Percentiles rank a stretch among this genome's conserved stretches.
Evolutionary conservation across 768 basidiomycete species (phyloP).

Genomic region (Tephrocybe sp.): DNA sequence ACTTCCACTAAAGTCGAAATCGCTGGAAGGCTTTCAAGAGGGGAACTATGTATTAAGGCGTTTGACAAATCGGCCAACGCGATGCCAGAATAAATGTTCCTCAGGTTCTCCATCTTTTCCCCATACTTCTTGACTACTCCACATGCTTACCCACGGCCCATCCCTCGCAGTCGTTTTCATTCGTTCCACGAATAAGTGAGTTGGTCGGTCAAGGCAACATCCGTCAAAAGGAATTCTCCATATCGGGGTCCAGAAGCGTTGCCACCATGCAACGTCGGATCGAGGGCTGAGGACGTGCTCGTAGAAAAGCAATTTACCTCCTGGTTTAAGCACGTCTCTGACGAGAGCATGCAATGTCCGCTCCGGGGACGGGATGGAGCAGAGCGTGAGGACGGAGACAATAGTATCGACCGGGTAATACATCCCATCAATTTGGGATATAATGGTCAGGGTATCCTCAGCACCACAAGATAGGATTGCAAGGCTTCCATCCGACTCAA

Average conservation of each 20-base stretch:
- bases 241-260: conserved; percentile 66
- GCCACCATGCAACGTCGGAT: conserved; percentile 63
- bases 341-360: conserved; percentile 42
- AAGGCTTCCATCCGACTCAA: conserved; percentile 36
- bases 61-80: not conserved
- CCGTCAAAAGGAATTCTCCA: conserved; percentile 61
- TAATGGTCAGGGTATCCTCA: conserved; percentile 49
- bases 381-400: conserved; percentile 61
- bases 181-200: conserved; percentile 34
- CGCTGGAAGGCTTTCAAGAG: no score
- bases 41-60: no score
- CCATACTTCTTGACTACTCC: conserved; percentile 45
- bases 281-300: conserved; percentile 63
- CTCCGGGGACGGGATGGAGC: conserved; percentile 57
- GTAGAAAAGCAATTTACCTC: conserved; percentile 60
- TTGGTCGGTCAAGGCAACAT: conserved; percentile 57
- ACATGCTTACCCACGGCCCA: conserved; percentile 33
- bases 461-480: conserved; percentile 63
- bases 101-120: conserved; percentile 46
- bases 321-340: conserved; percentile 51
- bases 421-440: conserved; percentile 23
- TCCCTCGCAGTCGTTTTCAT: conserved; percentile 30
- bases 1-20: no score
- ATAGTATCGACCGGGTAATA: conserved; percentile 49
- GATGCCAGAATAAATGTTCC: conserved; percentile 29